A percentile compares a stretch with the other conserved stretches of the same genome.
These are phyloP conservation scores for Pichia sp. DNA, from an alignment of 1,139 yeast genomes.

Conservation along the genomic window DNA sequence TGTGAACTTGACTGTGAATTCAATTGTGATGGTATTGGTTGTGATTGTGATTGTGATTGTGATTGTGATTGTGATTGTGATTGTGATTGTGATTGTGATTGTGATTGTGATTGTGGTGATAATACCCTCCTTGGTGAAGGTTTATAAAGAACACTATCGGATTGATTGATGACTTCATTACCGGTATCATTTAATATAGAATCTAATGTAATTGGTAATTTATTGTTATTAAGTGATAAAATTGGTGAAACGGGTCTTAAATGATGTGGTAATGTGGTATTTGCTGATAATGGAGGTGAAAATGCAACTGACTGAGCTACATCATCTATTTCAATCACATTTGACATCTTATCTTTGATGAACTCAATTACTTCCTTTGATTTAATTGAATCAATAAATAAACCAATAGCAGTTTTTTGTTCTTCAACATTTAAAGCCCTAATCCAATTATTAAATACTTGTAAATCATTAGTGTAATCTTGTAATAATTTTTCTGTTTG, in stretches of 20 bases:
- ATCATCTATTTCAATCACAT: not conserved
- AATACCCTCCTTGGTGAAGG: slow-evolving; percentile 12
- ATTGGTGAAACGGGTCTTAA: slow-evolving; percentile 28
- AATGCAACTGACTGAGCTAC: not conserved
- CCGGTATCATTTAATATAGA: slow-evolving; percentile 29
- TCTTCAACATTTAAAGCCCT: slow-evolving; percentile 50
- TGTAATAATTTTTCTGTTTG: slow-evolving; percentile 27
- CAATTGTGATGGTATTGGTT: not conserved
- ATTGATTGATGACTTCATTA: not conserved
- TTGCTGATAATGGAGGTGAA: slow-evolving; percentile 12
- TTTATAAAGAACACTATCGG: not conserved
- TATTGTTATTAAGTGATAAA: slow-evolving; percentile 21
- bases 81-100: not conserved
- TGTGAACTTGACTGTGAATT: too few species aligned
- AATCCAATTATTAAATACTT: slow-evolving; percentile 55
- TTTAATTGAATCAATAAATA: slow-evolving; percentile 45
- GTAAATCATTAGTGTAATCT: slow-evolving; percentile 40
- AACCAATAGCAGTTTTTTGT: slow-evolving; percentile 52
- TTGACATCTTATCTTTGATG: not conserved
- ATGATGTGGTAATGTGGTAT: slow-evolving; percentile 14
- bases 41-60: not conserved
- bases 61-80: too few species aligned
- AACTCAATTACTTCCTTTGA: slow-evolving; percentile 34
- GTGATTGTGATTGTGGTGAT: slow-evolving; percentile 10
- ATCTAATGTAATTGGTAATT: slow-evolving; percentile 31